These are phyloP conservation scores for Malus domestica DNA, from an alignment of 306 rosid genomes.

Conservation along the genomic window DNA sequence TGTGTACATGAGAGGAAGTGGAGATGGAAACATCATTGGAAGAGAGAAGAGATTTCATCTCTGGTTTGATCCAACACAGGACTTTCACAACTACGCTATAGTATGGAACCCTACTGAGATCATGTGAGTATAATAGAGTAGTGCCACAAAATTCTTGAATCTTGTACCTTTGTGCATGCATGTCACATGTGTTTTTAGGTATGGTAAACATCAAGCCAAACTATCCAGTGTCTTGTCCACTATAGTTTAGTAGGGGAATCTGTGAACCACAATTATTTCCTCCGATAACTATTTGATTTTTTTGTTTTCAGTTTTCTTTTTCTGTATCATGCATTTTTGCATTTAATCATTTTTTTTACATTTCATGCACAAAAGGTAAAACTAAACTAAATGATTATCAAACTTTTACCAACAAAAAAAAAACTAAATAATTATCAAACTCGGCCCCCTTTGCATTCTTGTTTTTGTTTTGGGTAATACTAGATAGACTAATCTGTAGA, in stretches of 20 bases:
- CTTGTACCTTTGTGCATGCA: neutral
- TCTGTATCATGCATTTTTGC: neutral
- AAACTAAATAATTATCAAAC: too few relatives aligned
- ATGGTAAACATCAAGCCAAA: constrained; percentile 1
- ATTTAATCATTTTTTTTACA: too few relatives aligned
- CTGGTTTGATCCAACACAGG: constrained; percentile 89
- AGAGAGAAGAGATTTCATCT: constrained; percentile 79
- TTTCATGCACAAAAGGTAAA: neutral
- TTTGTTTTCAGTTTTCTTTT: neutral
- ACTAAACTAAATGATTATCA: too few relatives aligned
- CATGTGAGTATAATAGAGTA: constrained; percentile 40
- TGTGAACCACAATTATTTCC: neutral
- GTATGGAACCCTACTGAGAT: constrained; percentile 76
- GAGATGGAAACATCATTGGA: constrained; percentile 63
- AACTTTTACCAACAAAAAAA: too few relatives aligned
- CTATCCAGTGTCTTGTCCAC: neutral
- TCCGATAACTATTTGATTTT: neutral
- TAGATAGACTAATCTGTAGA: too few relatives aligned
- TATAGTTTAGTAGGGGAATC: neutral
- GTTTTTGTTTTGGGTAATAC: neutral
- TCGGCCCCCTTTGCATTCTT: neutral
- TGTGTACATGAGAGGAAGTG: constrained; percentile 83
- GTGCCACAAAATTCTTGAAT: neutral
- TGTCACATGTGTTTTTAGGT: neutral
- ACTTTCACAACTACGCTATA: constrained; percentile 74